Base-by-base conservation (phyloP, 257 asterid genomes). In the Agastache rugosa region DNA sequence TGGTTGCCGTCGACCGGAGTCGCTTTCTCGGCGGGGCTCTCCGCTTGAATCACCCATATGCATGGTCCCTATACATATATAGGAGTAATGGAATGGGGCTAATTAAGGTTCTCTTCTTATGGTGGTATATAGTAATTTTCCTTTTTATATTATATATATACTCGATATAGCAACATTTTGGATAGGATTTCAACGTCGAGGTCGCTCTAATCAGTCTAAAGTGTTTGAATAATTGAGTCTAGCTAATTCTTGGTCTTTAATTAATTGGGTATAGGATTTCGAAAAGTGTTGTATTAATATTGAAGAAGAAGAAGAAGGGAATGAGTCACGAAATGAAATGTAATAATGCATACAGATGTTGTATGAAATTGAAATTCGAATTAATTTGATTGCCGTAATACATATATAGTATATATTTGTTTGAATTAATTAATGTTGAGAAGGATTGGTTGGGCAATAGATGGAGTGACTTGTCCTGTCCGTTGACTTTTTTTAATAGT, bases 1-100 rank as follows among this genome's bases (percentile, higher is more conserved):
- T 86, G 91, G 91, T 15, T 86, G 67, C 89, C 87, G 15, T 69
- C 85, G n/a, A 87, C 87, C 8, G 89, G 91, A 4, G 89, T 87
- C 71, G 87, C 91, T 39, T 84, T 76, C 74, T 11, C 69, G 79
- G 86, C 85, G 3, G 91, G 91, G 1, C 83, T 87, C 16, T 63
- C 77, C 14, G 74, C 69, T 71, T 83, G 83, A 60, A 22, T 19
- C 4, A 45, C 16, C 16, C 4, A 15, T 16, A n/a, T 8, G 19
- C 8, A 2, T n/a, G n/a, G n/a, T n/a, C n/a, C n/a, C n/a, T n/a
- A n/a, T 2, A 51, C 2, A 51, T 8, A 17, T 2, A 51, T 7
- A 39, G 9, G 42, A 7, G 2, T 14, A 12, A 41, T 41, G 47
- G 47, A 3, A 11, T 10, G 47, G 47, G 58, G 58, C 58, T 51